Evolutionary conservation across 1,284 basidiomycete genomes (phyloP).

Genomic region (Ustilago xerochloae): DNA sequence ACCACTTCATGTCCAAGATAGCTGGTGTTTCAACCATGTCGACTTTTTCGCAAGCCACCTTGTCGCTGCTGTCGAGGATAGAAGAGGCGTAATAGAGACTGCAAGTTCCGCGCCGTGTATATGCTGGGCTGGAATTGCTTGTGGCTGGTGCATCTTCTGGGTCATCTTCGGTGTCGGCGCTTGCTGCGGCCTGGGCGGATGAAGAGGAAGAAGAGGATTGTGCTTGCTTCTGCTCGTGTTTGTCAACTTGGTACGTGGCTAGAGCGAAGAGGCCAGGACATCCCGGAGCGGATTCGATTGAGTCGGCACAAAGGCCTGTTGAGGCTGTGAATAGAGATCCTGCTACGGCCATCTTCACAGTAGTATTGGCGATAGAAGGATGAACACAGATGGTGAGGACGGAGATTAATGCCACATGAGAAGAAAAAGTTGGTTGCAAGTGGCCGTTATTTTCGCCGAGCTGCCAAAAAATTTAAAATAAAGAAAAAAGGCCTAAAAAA

Average conservation of each 20-base stretch:
- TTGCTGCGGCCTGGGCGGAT: background rate
- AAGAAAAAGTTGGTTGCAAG: slow-evolving; percentile 1
- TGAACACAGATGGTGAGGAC: background rate
- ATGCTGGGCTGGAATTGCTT: slow-evolving; percentile 33
- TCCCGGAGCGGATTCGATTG: slow-evolving; percentile 60
- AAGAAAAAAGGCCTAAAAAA: background rate
- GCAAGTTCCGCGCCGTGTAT: slow-evolving; percentile 57
- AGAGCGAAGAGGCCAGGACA: slow-evolving; percentile 56
- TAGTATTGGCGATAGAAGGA: background rate
- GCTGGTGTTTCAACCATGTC: slow-evolving; percentile 52
- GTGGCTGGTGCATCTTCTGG: slow-evolving; percentile 9
- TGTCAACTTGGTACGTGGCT: slow-evolving; percentile 66
- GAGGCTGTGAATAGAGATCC: slow-evolving; percentile 49
- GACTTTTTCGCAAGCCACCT: slow-evolving; percentile 21
- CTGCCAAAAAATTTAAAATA: background rate
- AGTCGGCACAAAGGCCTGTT: slow-evolving; percentile 63
- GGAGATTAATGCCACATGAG: no score
- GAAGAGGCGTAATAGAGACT: slow-evolving; percentile 24
- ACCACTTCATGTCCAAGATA: slow-evolving; percentile 67
- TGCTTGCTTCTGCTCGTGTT: slow-evolving; percentile 43
- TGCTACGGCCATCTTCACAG: slow-evolving; percentile 6
- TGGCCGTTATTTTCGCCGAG: slow-evolving; percentile 21
- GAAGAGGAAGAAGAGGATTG: slow-evolving; percentile 16
- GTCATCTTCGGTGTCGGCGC: slow-evolving; percentile 3
- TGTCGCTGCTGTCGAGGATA: background rate